Conservation (phyloP, 75 land plant genomes). For the Cunninghamia lanceolata region DNA sequence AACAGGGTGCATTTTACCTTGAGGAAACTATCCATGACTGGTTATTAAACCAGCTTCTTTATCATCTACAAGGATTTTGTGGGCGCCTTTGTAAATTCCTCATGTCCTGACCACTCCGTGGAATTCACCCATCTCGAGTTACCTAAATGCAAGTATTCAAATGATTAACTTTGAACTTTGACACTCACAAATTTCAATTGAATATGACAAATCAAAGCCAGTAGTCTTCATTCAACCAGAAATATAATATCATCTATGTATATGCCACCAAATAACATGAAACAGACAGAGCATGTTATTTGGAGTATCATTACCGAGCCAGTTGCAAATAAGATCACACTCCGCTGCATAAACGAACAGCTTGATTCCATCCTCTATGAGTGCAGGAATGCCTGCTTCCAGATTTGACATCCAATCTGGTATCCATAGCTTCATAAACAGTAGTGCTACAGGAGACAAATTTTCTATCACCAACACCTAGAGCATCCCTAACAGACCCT, state of each 20-base stretch:
- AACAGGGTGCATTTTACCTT: conserved; percentile 54
- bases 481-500: conserved; percentile 61
- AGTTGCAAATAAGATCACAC: conserved; percentile 98
- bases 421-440: conserved; percentile 87
- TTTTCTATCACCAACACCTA: conserved; percentile 84
- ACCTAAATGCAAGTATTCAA: conserved; percentile 44
- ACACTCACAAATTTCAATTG: not conserved
- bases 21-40: conserved; percentile 78
- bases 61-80: conserved; percentile 69
- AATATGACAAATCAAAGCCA: not conserved
- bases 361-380: conserved; percentile 91
- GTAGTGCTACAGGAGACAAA: conserved; percentile 92
- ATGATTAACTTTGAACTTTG: not conserved
- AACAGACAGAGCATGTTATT: not conserved
- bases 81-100: conserved; percentile 52
- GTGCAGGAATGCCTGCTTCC: conserved; percentile 96
- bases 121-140: conserved; percentile 97
- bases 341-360: conserved; percentile 98
- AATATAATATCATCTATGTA: not conserved
- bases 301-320: conserved; percentile 72
- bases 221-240: not conserved
- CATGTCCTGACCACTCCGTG: conserved; percentile 93
- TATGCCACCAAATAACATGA: not conserved
- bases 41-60: conserved; percentile 74
- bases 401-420: conserved; percentile 99